Percentiles rank a stretch among this genome's conserved stretches.
Evolutionary conservation across 257 asterid species (phyloP).

Genomic region (Craterostigma plantagineum): DNA sequence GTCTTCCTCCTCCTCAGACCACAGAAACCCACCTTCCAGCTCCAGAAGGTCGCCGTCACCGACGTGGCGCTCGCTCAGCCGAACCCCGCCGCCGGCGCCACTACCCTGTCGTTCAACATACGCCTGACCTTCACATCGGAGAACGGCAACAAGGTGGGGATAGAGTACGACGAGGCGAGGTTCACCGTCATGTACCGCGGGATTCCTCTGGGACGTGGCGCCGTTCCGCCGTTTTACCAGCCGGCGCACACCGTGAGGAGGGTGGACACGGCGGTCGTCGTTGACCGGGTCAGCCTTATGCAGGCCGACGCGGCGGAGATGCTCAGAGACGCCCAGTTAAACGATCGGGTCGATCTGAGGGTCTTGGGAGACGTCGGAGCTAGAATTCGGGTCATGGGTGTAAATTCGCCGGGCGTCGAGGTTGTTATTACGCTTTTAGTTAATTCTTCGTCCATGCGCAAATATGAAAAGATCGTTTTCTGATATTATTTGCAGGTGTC

Average conservation of each 20-base stretch:
- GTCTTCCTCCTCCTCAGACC: slow-evolving; percentile 73
- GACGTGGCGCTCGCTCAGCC: slow-evolving; percentile 60
- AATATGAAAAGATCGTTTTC: no score
- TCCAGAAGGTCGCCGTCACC: slow-evolving; percentile 79
- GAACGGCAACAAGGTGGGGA: slow-evolving; percentile 81
- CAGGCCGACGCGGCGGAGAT: slow-evolving; percentile 76
- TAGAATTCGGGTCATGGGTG: slow-evolving; percentile 70
- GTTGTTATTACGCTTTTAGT: no score
- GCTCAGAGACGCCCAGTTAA: slow-evolving; percentile 53
- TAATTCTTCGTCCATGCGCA: no score
- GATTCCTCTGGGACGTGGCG: slow-evolving; percentile 81
- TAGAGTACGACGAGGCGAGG: slow-evolving; percentile 69
- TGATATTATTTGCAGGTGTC: slow-evolving; percentile 46
- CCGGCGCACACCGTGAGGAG: slow-evolving; percentile 67
- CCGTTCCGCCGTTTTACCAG: slow-evolving; percentile 54
- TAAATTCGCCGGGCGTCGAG: slow-evolving; percentile 92
- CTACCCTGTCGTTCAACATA: slow-evolving; percentile 55
- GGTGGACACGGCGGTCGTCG: slow-evolving; percentile 47
- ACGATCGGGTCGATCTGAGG: slow-evolving; percentile 87
- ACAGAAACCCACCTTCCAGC: slow-evolving; percentile 80
- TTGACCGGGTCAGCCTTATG: slow-evolving; percentile 70
- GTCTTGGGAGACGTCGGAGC: slow-evolving; percentile 90
- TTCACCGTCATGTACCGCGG: slow-evolving; percentile 87
- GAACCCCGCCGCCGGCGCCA: slow-evolving; percentile 49
- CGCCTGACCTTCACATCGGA: slow-evolving; percentile 59